Base-by-base conservation (phyloP, 2,329 filamentous ascomycete genomes). In the Cadophora gregata region DNA sequence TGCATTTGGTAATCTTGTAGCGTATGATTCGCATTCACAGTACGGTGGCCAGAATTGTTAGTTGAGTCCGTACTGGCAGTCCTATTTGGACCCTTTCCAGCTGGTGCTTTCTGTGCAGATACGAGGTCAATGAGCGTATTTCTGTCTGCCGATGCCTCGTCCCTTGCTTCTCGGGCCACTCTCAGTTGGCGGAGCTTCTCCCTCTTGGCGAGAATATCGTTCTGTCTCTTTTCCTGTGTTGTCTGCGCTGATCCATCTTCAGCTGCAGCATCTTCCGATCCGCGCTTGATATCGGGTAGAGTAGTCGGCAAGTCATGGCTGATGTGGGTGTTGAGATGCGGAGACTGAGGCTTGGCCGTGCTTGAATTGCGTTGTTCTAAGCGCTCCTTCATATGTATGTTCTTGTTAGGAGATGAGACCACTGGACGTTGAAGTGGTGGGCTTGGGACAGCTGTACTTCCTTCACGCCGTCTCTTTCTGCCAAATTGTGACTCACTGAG, bases 1-100 rank as follows among this genome's bases (percentile, higher is more conserved):
- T 60, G 58, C 27, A 48, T 60, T 3, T 60, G 58, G 16, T 60
- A 60, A 45, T 60, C 58, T 12, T 60, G 38, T 24, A 48, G 19
- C 4, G 24, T 19, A 47, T 47, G 36, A 8, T 24, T 48, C 4
- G 14, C 3, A n/a, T 19, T 27, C 12, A 2, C 31, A n/a, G 16
- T 5, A 31, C 38, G 38, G 6, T 60, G 58, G 19, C 10, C 31
- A 31, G 38, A 8, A 27, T 45, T 48, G 24, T 42, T 19, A 42
- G 38, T 16, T 27, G 48, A 51, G 10, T 51, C 48, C 12, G 24
- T 50, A 27, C 4, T 27, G 19, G 3, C 19, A 5, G 7, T 1
- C 48, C 48, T 27, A 12, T 8, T 25, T 19, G 5, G 53, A 38
- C 21, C 7, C 38, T 59, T 14, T 47, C 29, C 16, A 4, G 19